Evolutionary conservation across 352 stramenopile species (phyloP).

Genomic region (Pythium diclinum): DNA sequence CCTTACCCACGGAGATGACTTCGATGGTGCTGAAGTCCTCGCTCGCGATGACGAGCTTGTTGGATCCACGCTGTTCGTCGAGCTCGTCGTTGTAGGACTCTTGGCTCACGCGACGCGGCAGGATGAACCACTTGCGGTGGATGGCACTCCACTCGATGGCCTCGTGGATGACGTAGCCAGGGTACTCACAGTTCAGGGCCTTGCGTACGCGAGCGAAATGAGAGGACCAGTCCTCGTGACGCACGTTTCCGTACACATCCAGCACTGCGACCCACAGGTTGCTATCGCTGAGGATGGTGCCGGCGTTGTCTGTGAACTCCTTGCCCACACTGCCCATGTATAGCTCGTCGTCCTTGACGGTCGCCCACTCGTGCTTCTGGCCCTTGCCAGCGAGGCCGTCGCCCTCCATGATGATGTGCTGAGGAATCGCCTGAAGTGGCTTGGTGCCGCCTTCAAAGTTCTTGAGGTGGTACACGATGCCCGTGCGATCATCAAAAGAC

Average conservation of each 20-base stretch:
- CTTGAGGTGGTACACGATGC: constrained; percentile 97
- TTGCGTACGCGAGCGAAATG: constrained; percentile 93
- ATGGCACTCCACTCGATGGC: constrained; percentile 95
- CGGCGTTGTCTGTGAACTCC: constrained; percentile 91
- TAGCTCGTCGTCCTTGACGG: constrained; percentile 97
- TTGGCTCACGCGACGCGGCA: constrained; percentile 94
- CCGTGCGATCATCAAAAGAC: constrained; percentile 97
- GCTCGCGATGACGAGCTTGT: constrained; percentile 87
- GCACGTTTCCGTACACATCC: constrained; percentile 74
- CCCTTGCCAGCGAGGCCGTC: constrained; percentile 95
- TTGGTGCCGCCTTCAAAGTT: constrained; percentile 73
- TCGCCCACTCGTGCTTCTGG: constrained; percentile 99
- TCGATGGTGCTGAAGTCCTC: constrained; percentile 88
- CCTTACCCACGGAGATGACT: constrained; percentile 76
- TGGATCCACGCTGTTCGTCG: constrained; percentile 92
- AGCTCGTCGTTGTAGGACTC: constrained; percentile 94
- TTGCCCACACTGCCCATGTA: constrained; percentile 96
- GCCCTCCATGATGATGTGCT: constrained; percentile 97
- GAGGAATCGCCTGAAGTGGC: constrained; percentile 84
- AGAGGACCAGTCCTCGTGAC: constrained; percentile 92
- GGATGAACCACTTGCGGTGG: constrained; percentile 96
- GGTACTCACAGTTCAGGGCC: constrained; percentile 86
- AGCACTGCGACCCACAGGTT: constrained; percentile 97
- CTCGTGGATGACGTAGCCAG: constrained; percentile 97
- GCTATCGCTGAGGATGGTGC: constrained; percentile 92